Evolutionary conservation across 352 stramenopile species (phyloP).

Genomic region (Pythium coloratum): DNA sequence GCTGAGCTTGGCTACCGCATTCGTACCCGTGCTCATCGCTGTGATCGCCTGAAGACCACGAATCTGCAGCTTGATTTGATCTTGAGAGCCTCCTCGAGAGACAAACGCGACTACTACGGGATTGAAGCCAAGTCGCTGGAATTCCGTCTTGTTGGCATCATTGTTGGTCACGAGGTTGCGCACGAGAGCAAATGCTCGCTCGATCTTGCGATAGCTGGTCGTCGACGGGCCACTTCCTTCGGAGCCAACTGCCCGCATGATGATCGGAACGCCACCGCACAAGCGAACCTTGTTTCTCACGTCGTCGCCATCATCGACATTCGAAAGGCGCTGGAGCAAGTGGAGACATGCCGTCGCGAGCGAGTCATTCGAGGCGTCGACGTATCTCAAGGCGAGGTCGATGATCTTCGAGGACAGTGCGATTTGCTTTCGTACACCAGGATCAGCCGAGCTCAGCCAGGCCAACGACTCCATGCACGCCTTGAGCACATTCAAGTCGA

Average conservation of each 20-base stretch:
- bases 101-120: conserved; percentile 31
- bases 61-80: conserved; percentile 37
- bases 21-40: conserved; percentile 44
- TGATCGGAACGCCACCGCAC: conserved; percentile 31
- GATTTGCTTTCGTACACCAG: conserved; percentile 38
- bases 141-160: conserved; percentile 50
- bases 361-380: conserved; percentile 34
- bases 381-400: conserved; percentile 44
- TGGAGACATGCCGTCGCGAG: conserved; percentile 50
- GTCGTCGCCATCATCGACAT: conserved; percentile 31
- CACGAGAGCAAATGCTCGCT: conserved; percentile 46
- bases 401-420: conserved; percentile 46
- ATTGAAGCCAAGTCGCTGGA: conserved; percentile 50
- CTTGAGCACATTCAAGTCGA: conserved; percentile 41
- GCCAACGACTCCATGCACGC: conserved; percentile 53
- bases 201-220: conserved; percentile 2
- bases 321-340: conserved; percentile 51
- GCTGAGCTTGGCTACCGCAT: conserved; percentile 30
- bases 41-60: conserved; percentile 52
- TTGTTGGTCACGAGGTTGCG: conserved; percentile 49
- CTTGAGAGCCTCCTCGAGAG: background rate
- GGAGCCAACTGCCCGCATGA: conserved; percentile 46
- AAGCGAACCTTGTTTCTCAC: conserved; percentile 37
- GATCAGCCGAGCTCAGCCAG: conserved; percentile 46
- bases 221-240: conserved; percentile 8